Evolutionary conservation across 345 rosid genomes (phyloP).

Genomic region (Nasturtium officinale): DNA sequence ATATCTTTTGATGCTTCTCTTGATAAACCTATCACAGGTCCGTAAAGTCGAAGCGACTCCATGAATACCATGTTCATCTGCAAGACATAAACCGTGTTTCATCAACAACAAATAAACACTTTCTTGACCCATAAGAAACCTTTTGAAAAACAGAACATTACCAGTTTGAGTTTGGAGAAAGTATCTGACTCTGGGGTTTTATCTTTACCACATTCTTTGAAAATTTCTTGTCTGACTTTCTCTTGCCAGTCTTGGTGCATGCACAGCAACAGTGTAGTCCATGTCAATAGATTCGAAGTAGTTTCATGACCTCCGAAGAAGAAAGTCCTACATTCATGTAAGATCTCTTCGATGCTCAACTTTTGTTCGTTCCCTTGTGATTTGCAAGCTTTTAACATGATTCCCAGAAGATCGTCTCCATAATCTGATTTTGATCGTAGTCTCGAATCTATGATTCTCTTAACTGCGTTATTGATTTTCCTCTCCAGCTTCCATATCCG

Average conservation of each 20-base stretch:
- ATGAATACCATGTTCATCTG: constrained; percentile 62
- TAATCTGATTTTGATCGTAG: constrained; percentile 17
- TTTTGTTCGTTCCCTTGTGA: constrained; percentile 19
- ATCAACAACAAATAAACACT: constrained; percentile 6
- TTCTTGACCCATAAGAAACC: not conserved
- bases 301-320: constrained; percentile 60
- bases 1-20: constrained; percentile 47
- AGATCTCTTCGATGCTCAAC: constrained; percentile 41
- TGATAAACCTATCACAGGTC: constrained; percentile 36
- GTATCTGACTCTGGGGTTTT: constrained; percentile 49
- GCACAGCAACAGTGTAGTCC: constrained; percentile 51
- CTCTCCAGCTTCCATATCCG: constrained; percentile 53
- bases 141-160: constrained; percentile 5
- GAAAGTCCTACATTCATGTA: constrained; percentile 62
- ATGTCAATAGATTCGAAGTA: constrained; percentile 45
- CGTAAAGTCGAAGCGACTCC: constrained; percentile 59
- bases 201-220: constrained; percentile 36
- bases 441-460: constrained; percentile 41
- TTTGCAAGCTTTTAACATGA: constrained; percentile 41
- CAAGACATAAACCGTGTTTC: not conserved
- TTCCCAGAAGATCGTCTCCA: constrained; percentile 52
- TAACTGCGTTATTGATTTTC: constrained; percentile 39
- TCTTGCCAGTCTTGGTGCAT: constrained; percentile 56
- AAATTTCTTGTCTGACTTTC: constrained; percentile 53
- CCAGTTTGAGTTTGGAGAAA: constrained; percentile 53